Conservation (phyloP, 345 rosid species). For the Erucastrum elatum region DNA sequence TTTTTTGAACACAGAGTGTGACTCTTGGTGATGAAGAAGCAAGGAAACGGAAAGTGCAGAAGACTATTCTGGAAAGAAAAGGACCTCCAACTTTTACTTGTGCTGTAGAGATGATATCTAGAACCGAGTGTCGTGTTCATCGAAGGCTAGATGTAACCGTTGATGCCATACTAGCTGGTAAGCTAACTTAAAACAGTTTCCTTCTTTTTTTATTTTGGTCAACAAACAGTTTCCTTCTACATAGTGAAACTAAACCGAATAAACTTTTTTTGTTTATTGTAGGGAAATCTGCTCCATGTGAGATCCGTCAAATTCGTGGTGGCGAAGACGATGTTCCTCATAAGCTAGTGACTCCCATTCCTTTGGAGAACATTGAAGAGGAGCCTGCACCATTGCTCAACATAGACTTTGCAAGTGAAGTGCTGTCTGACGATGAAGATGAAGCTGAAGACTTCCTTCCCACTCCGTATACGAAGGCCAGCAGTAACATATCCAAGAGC, state of each 20-base stretch:
- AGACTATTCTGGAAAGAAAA: constrained; percentile 93
- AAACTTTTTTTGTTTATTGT: constrained; percentile 12
- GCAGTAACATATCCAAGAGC: constrained; percentile 39
- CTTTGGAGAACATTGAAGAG: constrained; percentile 41
- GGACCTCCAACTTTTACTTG: constrained; percentile 85
- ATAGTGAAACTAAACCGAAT: not conserved
- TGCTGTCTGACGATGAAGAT: constrained; percentile 62
- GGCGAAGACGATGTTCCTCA: constrained; percentile 48
- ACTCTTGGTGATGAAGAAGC: constrained; percentile 96
- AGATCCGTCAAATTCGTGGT: constrained; percentile 60
- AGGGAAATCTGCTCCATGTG: constrained; percentile 82
- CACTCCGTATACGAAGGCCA: constrained; percentile 35
- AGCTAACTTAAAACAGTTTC: not conserved
- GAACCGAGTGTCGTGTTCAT: constrained; percentile 80
- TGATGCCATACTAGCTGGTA: constrained; percentile 87
- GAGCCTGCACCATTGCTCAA: constrained; percentile 44
- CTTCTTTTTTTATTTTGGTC: no score
- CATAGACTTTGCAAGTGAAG: constrained; percentile 38
- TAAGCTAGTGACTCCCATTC: constrained; percentile 39
- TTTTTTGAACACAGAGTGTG: constrained; percentile 61
- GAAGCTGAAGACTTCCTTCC: constrained; percentile 39
- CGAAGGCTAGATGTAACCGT: constrained; percentile 83
- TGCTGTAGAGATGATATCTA: constrained; percentile 88
- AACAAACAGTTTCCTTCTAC: no score
- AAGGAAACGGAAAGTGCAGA: constrained; percentile 75